Percentiles rank a stretch among this genome's conserved stretches.
phyloP scores from a whole-genome alignment of 371 early-diverging fungal species.

The Dentiscutata heterogama region DNA sequence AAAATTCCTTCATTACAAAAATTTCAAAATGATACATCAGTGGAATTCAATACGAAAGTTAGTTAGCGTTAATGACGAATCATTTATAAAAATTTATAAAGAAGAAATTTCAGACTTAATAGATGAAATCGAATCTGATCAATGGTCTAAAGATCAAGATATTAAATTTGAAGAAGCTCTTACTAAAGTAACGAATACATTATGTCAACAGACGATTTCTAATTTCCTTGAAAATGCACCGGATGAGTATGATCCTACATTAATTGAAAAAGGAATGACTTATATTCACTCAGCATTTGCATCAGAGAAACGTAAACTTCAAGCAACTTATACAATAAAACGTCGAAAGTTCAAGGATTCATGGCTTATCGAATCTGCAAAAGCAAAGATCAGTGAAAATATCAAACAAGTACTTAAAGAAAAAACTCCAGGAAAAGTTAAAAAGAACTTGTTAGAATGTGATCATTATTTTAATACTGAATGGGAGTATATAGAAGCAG shows the following conservation, averaged over 20 bases:
- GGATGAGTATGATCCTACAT: not conserved
- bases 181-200: not conserved
- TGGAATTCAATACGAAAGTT: slow-evolving; percentile 4
- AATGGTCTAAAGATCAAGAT: too few relatives aligned
- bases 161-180: not conserved
- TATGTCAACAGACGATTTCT: not conserved
- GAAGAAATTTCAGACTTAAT: not conserved
- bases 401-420: not conserved
- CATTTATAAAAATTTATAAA: not conserved
- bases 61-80: too few relatives aligned
- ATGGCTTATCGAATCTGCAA: not conserved
- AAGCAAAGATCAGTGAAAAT: not conserved
- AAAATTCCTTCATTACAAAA: slow-evolving; percentile 17
- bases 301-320: not conserved
- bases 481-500: not conserved
- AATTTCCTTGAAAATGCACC: not conserved
- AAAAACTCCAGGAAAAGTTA: not conserved
- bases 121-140: not conserved
- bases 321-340: not conserved
- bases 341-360: not conserved
- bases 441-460: not conserved
- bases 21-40: slow-evolving; percentile 9
- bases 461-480: not conserved
- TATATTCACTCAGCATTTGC: not conserved
- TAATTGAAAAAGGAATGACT: not conserved